Conservation (phyloP, 2,329 filamentous ascomycete genomes). For the Leptoxyphium fumago region DNA sequence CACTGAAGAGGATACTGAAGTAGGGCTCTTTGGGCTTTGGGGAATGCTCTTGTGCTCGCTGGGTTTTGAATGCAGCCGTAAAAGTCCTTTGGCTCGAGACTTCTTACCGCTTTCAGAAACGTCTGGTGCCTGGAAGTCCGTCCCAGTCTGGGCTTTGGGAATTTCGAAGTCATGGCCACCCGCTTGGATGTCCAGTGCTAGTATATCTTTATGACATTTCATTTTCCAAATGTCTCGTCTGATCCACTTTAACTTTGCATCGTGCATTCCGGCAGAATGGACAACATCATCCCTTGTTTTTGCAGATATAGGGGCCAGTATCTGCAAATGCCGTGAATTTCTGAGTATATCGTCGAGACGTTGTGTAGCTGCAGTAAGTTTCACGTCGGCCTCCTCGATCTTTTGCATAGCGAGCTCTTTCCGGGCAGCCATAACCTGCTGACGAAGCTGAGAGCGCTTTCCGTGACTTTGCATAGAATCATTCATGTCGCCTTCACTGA, state of each 20-base stretch:
- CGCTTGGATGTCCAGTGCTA: slow-evolving; percentile 73
- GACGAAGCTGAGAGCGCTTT: slow-evolving; percentile 52
- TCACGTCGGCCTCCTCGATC: slow-evolving; percentile 70
- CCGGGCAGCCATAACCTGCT: slow-evolving; percentile 71
- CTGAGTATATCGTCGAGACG: slow-evolving; percentile 70
- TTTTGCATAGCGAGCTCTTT: slow-evolving; percentile 70
- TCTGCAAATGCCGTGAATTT: slow-evolving; percentile 78
- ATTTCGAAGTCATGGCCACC: slow-evolving; percentile 31
- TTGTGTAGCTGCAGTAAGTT: slow-evolving; percentile 55
- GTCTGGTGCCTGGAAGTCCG: not conserved
- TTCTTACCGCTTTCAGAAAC: slow-evolving; percentile 5
- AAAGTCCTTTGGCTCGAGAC: slow-evolving; percentile 11
- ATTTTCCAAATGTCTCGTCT: slow-evolving; percentile 85
- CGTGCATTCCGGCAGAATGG: slow-evolving; percentile 68
- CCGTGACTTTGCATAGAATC: slow-evolving; percentile 45
- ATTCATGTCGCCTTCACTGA: not conserved
- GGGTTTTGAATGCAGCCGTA: slow-evolving; percentile 9
- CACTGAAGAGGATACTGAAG: slow-evolving; percentile 2
- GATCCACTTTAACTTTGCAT: slow-evolving; percentile 86
- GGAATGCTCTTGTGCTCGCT: slow-evolving; percentile 2
- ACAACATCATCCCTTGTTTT: slow-evolving; percentile 77
- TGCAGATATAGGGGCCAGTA: slow-evolving; percentile 80
- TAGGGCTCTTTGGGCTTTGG: slow-evolving; percentile 11
- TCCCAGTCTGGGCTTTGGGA: not conserved
- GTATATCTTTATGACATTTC: slow-evolving; percentile 78